Evolutionary conservation across 257 asterid genomes (phyloP).

Genomic region (Penstemon newberryi): DNA sequence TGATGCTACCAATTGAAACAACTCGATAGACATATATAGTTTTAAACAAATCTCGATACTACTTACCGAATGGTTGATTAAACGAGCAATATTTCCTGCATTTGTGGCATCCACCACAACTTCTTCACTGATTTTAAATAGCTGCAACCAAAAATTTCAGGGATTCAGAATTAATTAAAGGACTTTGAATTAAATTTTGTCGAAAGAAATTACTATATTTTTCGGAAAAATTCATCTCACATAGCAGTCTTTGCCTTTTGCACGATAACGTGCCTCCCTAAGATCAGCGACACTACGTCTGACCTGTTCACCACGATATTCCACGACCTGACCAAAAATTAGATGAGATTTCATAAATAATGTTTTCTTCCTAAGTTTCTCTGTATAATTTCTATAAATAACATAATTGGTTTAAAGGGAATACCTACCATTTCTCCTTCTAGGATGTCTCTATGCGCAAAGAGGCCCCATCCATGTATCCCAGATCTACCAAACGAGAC

Average conservation of each 20-base stretch:
- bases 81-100: slow-evolving; percentile 93
- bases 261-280: slow-evolving; percentile 84
- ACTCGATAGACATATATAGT: no score
- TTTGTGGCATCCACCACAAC: slow-evolving; percentile 98
- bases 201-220: not conserved
- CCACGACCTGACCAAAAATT: slow-evolving; percentile 69
- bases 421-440: slow-evolving; percentile 99
- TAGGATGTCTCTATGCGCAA: slow-evolving; percentile 78
- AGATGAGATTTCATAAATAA: slow-evolving; percentile 17
- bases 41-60: not conserved
- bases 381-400: not conserved
- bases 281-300: slow-evolving; percentile 93
- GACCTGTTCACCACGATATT: slow-evolving; percentile 98
- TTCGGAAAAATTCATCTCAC: slow-evolving; percentile 41
- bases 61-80: slow-evolving; percentile 94
- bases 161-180: slow-evolving; percentile 4
- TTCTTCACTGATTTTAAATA: slow-evolving; percentile 96
- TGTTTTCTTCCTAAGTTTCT: slow-evolving; percentile 4
- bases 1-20: not conserved
- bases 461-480: slow-evolving; percentile 98
- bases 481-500: slow-evolving; percentile 98
- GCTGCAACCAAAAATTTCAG: slow-evolving; percentile 45
- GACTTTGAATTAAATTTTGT: not conserved
- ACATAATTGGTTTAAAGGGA: slow-evolving; percentile 11
- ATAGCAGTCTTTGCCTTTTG: slow-evolving; percentile 92